These are phyloP conservation scores for Trypanosoma theileri DNA, from an alignment of 208 protist species.

Conservation along the genomic window DNA sequence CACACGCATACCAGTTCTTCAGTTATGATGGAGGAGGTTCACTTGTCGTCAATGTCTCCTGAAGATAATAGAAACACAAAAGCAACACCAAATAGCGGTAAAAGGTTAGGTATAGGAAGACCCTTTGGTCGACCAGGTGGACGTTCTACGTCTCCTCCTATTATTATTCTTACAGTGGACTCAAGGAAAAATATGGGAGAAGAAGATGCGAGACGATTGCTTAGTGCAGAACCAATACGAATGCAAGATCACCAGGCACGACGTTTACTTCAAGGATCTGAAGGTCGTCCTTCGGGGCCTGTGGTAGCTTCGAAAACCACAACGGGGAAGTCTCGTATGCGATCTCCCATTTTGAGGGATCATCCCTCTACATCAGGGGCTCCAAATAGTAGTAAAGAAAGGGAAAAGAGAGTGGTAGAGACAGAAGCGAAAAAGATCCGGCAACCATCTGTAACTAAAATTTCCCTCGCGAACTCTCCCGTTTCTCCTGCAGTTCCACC, in stretches of 20 bases:
- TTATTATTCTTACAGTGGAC: conserved; percentile 36
- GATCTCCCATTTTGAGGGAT: conserved; percentile 7
- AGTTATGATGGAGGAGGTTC: too few species aligned
- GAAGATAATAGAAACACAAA: not conserved
- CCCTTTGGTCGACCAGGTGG: not conserved
- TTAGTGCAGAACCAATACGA: conserved; percentile 24
- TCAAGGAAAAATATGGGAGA: conserved; percentile 24
- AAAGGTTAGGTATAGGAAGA: not conserved
- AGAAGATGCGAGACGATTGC: conserved; percentile 26
- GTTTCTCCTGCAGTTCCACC: not conserved
- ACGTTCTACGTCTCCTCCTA: conserved; percentile 22
- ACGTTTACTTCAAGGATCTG: not conserved
- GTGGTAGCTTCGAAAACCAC: not conserved
- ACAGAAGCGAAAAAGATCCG: not conserved
- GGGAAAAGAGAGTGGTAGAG: not conserved
- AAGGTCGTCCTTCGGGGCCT: not conserved
- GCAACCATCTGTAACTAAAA: not conserved
- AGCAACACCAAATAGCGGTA: not conserved
- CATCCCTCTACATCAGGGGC: not conserved
- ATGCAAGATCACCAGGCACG: conserved; percentile 8
- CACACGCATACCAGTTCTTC: too few species aligned
- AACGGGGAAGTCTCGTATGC: not conserved
- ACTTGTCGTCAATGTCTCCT: not conserved
- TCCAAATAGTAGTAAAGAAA: not conserved
- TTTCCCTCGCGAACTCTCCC: not conserved